Evolutionary conservation across 2,329 filamentous ascomycete genomes (phyloP), one percentile per base, ranked within the genome.

Genomic region (Exserohilum turcica): DNA sequence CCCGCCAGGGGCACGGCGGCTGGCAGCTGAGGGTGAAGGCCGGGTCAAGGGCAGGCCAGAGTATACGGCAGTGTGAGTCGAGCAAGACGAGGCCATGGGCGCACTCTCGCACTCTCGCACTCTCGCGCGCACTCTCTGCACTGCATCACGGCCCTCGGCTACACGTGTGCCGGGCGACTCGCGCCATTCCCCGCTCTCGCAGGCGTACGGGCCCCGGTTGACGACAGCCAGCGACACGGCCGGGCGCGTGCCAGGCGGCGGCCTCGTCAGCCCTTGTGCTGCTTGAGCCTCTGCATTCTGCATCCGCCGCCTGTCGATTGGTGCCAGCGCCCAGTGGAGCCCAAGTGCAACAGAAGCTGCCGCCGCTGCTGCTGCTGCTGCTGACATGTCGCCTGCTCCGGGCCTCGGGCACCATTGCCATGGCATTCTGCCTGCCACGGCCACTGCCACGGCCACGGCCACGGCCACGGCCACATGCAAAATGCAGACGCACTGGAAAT

Each of bases 401-500:
- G 60, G 59, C 56, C 61, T 64, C 31, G 39, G 43, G 42, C 40
- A 57, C 57, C 47, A 59, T 63, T 56, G 52, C 57, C 47, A 59
- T 63, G 57, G 52, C 63, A 63, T 62, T 52, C 29, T 52, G 52
- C 48, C 49, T 54, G 35, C 56, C 57, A 58, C 64, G n/a, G n/a
- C n/a, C n/a, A n/a, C n/a, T n/a, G n/a, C n/a, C n/a, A n/a, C n/a
- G n/a, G n/a, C n/a, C n/a, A n/a, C n/a, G n/a, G n/a, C n/a, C n/a
- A n/a, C n/a, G n/a, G n/a, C n/a, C n/a, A n/a, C n/a, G n/a, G n/a
- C n/a, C n/a, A n/a, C n/a, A n/a, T n/a, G n/a, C n/a, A n/a, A n/a
- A n/a, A n/a, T n/a, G 59, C 56, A 54, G 57, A 66, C 67, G 68
- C 65, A 52, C 59, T 44, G 18, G 64, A 71, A 57, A 71, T 73